phyloP scores from a whole-genome alignment of 1,284 basidiomycete genomes.

The Inonotus obliquus region DNA sequence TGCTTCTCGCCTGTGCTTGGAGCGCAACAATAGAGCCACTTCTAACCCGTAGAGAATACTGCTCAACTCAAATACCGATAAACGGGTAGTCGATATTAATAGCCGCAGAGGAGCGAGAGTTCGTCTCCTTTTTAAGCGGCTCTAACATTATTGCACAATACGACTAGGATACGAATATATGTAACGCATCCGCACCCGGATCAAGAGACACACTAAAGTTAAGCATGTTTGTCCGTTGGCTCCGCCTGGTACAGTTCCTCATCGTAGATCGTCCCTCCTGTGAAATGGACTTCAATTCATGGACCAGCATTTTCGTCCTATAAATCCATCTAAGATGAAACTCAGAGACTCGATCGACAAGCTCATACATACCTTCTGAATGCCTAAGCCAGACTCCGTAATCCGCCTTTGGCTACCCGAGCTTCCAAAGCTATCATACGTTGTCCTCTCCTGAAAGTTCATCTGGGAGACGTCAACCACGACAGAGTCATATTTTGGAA shows the following conservation, averaged over 20 bases:
- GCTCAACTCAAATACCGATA: too few species aligned
- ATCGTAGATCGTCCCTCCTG: conserved; percentile 1
- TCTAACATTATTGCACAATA: too few species aligned
- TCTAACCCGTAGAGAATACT: too few species aligned
- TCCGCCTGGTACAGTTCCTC: background rate
- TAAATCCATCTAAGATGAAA: background rate
- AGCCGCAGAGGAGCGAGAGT: too few species aligned
- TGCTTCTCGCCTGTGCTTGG: too few species aligned
- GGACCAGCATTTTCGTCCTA: background rate
- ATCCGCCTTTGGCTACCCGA: background rate
- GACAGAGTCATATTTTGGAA: background rate
- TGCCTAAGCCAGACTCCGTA: background rate
- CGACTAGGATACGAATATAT: too few species aligned
- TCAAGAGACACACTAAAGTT: background rate
- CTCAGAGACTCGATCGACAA: background rate
- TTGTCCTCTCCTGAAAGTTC: background rate
- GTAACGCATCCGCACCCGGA: too few species aligned
- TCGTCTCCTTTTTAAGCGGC: too few species aligned
- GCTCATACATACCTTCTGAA: background rate
- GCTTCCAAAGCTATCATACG: background rate
- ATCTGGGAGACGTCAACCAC: background rate
- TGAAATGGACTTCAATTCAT: background rate
- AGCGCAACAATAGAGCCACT: too few species aligned
- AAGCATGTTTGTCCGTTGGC: background rate
- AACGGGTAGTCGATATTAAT: too few species aligned